Evolutionary conservation across 148 eudicot species (phyloP).

Genomic region (Rhododendron kiyosumense): DNA sequence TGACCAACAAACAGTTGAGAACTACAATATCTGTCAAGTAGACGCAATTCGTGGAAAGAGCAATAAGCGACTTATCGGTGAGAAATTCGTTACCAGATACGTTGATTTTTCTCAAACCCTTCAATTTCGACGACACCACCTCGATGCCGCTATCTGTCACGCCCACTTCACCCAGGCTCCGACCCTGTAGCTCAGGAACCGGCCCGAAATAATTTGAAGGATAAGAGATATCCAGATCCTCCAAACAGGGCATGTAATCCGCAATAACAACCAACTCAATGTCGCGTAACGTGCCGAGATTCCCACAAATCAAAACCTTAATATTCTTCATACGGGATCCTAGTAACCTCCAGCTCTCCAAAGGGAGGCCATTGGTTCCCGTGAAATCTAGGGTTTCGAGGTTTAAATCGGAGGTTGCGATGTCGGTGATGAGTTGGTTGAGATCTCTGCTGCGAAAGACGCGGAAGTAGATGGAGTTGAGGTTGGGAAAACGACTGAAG

Average conservation of each 20-base stretch:
- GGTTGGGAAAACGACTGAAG: slow-evolving; percentile 37
- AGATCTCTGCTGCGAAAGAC: slow-evolving; percentile 19
- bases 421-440: slow-evolving; percentile 16
- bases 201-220: not conserved
- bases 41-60: slow-evolving; percentile 39
- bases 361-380: slow-evolving; percentile 22
- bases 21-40: slow-evolving; percentile 42
- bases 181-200: too few species aligned
- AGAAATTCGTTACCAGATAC: slow-evolving; percentile 44
- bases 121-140: slow-evolving; percentile 34
- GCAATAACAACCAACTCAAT: slow-evolving; percentile 32
- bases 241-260: slow-evolving; percentile 31
- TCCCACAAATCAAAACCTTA: slow-evolving; percentile 31
- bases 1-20: slow-evolving; percentile 38
- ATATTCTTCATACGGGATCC: slow-evolving; percentile 20
- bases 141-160: slow-evolving; percentile 56
- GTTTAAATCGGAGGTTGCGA: slow-evolving; percentile 20
- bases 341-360: slow-evolving; percentile 21
- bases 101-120: slow-evolving; percentile 38
- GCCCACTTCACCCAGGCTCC: slow-evolving; percentile 8
- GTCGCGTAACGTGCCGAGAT: slow-evolving; percentile 21
- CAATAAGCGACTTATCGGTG: slow-evolving; percentile 44
- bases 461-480: slow-evolving; percentile 34
- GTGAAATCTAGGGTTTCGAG: slow-evolving; percentile 41
- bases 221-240: slow-evolving; percentile 40